Evolutionary conservation across 768 basidiomycete species (phyloP).

Genomic region (Tylopilus sp.): DNA sequence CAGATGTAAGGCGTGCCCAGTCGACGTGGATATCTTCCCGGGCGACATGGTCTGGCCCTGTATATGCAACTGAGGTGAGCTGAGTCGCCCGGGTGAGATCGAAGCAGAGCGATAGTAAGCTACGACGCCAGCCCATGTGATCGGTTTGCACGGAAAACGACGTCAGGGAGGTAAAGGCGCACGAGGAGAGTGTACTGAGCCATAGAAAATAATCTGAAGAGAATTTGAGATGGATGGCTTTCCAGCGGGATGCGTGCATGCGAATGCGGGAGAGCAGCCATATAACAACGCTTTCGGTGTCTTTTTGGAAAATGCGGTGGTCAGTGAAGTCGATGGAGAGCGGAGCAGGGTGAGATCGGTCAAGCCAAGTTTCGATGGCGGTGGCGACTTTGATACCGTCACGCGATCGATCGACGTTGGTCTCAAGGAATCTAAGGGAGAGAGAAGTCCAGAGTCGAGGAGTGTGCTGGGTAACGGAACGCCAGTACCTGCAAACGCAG

Average conservation of each 20-base stretch:
- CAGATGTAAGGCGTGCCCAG: slow-evolving; percentile 24
- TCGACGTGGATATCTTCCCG: slow-evolving; percentile 22
- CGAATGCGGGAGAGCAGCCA: slow-evolving; percentile 20
- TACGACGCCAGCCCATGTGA: slow-evolving; percentile 28
- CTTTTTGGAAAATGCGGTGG: slow-evolving; percentile 24
- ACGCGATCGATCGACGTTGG: slow-evolving; percentile 17
- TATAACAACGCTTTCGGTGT: slow-evolving; percentile 19
- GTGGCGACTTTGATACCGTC: slow-evolving; percentile 14
- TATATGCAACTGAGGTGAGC: slow-evolving; percentile 23
- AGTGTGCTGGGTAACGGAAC: slow-evolving; percentile 11
- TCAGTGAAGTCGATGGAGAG: slow-evolving; percentile 27
- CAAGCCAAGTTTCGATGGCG: slow-evolving; percentile 23
- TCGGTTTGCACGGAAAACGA: slow-evolving; percentile 24
- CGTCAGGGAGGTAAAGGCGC: slow-evolving; percentile 19
- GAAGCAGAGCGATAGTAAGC: slow-evolving; percentile 17
- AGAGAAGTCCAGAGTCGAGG: slow-evolving; percentile 27
- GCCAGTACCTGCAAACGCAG: slow-evolving; percentile 27
- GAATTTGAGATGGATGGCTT: slow-evolving; percentile 24
- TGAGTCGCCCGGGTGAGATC: slow-evolving; percentile 16
- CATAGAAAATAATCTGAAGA: slow-evolving; percentile 26
- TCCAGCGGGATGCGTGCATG: slow-evolving; percentile 21
- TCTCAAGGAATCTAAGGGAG: slow-evolving; percentile 22
- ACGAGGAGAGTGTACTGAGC: slow-evolving; percentile 17
- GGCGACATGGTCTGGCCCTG: slow-evolving; percentile 21
- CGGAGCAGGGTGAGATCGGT: slow-evolving; percentile 17